These are phyloP conservation scores for Colletotrichum eleusines DNA, from an alignment of 2,329 filamentous ascomycete species.

Conservation along the genomic window DNA sequence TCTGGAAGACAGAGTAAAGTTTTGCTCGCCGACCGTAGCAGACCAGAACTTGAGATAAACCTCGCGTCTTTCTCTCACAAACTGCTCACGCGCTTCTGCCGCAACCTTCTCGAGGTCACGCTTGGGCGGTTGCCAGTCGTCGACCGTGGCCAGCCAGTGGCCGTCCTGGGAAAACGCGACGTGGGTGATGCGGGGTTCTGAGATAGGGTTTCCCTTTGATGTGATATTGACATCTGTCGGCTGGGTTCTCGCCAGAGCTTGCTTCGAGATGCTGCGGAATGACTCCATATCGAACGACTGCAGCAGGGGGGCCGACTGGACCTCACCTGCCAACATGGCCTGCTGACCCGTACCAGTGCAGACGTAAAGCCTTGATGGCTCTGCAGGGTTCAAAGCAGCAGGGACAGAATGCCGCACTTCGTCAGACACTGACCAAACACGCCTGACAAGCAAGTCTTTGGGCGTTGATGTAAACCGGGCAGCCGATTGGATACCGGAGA, in stretches of 20 bases:
- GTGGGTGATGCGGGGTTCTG: conserved; percentile 82
- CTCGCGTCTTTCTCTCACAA: conserved; percentile 71
- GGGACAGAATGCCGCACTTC: conserved; percentile 65
- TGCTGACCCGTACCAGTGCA: conserved; percentile 74
- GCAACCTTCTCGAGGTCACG: conserved; percentile 70
- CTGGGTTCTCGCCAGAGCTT: conserved; percentile 90
- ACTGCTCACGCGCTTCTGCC: conserved; percentile 55
- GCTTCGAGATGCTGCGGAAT: conserved; percentile 82
- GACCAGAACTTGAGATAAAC: conserved; percentile 93
- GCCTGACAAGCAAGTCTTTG: conserved; percentile 65
- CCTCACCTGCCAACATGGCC: conserved; percentile 62
- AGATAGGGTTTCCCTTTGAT: conserved; percentile 76
- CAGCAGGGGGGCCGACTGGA: conserved; percentile 69
- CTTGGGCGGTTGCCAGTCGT: conserved; percentile 85
- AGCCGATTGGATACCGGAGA: conserved; percentile 82
- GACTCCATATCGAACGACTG: conserved; percentile 90
- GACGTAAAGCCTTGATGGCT: conserved; percentile 74
- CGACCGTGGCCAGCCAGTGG: conserved; percentile 89
- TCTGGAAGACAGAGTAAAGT: conserved; percentile 83
- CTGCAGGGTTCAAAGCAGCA: conserved; percentile 71
- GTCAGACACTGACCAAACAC: conserved; percentile 61
- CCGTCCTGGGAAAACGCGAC: conserved; percentile 84
- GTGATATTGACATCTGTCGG: conserved; percentile 84
- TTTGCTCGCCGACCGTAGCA: conserved; percentile 66
- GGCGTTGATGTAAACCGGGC: conserved; percentile 63